A percentile compares a stretch with the other conserved stretches of the same genome.
phyloP scores from a whole-genome alignment of 768 basidiomycete genomes.

The Lactarius psammicola region DNA sequence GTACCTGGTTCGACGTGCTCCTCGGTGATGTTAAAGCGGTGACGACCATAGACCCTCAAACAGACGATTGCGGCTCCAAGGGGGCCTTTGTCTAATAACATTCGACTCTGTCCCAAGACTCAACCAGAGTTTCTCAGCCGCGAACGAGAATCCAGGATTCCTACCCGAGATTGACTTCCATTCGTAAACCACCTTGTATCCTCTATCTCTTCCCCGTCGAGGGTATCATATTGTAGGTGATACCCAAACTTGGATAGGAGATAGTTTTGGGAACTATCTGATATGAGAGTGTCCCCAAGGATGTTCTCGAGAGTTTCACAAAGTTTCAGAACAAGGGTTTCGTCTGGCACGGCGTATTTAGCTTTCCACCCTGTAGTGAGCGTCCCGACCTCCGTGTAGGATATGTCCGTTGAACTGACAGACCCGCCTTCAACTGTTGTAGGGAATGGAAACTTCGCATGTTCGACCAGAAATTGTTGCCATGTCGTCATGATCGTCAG shows the following conservation, averaged over 20 bases:
- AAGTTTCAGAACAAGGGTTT: too few relatives aligned
- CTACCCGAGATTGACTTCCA: background rate
- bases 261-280: background rate
- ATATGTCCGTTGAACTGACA: too few relatives aligned
- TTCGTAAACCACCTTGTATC: background rate
- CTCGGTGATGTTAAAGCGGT: background rate
- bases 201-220: too few relatives aligned
- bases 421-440: too few relatives aligned
- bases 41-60: background rate
- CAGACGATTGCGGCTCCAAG: background rate
- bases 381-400: too few relatives aligned
- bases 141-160: background rate
- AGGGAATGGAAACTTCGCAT: conserved; percentile 5
- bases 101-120: background rate
- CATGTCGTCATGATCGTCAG: background rate
- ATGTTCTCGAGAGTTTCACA: background rate
- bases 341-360: too few relatives aligned
- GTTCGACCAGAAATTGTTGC: background rate
- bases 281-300: background rate
- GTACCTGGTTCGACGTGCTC: background rate
- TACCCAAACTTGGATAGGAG: background rate
- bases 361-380: too few relatives aligned
- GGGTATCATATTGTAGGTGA: background rate
- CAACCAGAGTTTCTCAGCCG: background rate
- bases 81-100: background rate